Evolutionary conservation across 148 eudicot genomes (phyloP), one percentile per base, ranked within the genome.

Genomic region (Rheum nobile): DNA sequence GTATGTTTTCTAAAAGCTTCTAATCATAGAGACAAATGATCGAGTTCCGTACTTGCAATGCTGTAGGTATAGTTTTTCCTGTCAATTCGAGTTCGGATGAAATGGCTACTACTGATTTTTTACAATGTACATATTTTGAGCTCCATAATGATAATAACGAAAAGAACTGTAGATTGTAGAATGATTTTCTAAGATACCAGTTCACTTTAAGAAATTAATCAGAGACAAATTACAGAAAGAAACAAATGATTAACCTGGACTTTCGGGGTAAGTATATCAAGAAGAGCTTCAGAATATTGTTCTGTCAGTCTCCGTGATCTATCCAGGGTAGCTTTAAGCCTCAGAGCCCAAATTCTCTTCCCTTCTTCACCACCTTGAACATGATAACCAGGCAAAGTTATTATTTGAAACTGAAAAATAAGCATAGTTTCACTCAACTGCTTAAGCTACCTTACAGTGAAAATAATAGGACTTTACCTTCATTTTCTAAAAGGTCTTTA

Each of bases 321-420:
- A 85, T 95, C 99, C 50, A 95, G 83, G n/a, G 97, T 95, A 72
- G 99, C 96, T 86, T 95, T 95, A 61, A 91, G 89, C 91, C 96
- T 85, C 46, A 95, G 83, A 50, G 91, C 94, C 97, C 99, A 95
- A 72, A 87, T 84, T 71, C 42, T 88, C 84, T 88, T 92, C 38
- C 91, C 91, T 71, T 92, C 93, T 90, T 95, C 99, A 78, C 73
- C 83, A 73, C 96, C 97, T 95, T 80, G 54, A 24, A 80, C n/a
- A 76, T 78, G 52, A 76, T 72, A 69, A 80, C 67, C 38, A 28
- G 55, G 17, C 46, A 31, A 76, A 73, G 22, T 8, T 44, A 21
- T 34, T 74, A 8, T 35, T 4, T 57, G 34, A 34, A 67, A 35
- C 26, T 17, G 13, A 43, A 48, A 75, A 74, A 26, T 26, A 57